These are phyloP conservation scores for Cyclocybe aegerita DNA, from an alignment of 768 basidiomycete species.

Conservation along the genomic window DNA sequence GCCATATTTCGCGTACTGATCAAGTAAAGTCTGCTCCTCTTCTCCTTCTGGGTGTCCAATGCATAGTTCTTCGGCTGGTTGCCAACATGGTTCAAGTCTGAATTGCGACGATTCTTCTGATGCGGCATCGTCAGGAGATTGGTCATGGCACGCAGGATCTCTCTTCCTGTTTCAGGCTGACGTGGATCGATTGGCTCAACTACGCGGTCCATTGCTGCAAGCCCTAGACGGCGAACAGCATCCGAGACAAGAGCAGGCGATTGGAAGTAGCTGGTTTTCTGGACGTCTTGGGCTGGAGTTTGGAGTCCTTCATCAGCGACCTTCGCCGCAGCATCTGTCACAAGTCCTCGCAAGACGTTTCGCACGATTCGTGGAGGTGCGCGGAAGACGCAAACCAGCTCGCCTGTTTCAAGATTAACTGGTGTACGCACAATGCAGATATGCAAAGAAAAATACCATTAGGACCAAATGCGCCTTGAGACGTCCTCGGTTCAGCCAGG, in stretches of 20 bases:
- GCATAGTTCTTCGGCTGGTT: constrained; percentile 37
- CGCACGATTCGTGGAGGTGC: constrained; percentile 71
- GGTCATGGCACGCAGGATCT: constrained; percentile 76
- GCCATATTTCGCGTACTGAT: constrained; percentile 50
- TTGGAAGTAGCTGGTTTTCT: constrained; percentile 43
- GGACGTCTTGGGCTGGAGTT: constrained; percentile 17
- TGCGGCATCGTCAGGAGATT: constrained; percentile 66
- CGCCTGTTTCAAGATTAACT: constrained; percentile 46
- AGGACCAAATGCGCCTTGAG: constrained; percentile 86
- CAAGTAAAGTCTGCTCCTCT: constrained; percentile 62
- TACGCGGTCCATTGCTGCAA: constrained; percentile 59
- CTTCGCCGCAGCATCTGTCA: constrained; percentile 27
- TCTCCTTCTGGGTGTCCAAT: constrained; percentile 36
- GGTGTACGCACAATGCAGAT: background rate
- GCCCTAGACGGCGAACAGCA: constrained; percentile 62
- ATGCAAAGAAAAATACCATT: constrained; percentile 54
- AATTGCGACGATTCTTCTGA: constrained; percentile 37
- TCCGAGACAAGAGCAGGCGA: constrained; percentile 73
- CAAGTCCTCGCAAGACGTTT: constrained; percentile 49
- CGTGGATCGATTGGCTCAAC: constrained; percentile 37
- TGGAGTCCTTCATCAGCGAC: constrained; percentile 15
- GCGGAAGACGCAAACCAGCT: constrained; percentile 85
- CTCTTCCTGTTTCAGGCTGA: constrained; percentile 49
- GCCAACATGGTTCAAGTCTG: constrained; percentile 40
- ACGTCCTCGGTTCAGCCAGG: constrained; percentile 79